These are phyloP conservation scores for Wickerhamiella siamensis DNA, from an alignment of 805 yeast genomes.

Conservation along the genomic window DNA sequence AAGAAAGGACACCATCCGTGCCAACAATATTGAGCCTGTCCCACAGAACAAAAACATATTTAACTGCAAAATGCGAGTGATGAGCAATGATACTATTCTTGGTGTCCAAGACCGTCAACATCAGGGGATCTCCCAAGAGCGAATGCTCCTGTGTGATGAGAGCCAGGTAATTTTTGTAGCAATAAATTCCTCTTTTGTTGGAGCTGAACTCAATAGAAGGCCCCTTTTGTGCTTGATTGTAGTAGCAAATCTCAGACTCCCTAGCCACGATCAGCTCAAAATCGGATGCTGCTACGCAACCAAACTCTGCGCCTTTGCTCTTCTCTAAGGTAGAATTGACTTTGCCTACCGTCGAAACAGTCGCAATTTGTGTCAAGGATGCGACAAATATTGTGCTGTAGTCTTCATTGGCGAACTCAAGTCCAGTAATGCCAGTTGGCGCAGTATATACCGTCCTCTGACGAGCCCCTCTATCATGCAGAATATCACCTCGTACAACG, in stretches of 20 bases:
- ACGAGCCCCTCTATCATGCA: constrained; percentile 79
- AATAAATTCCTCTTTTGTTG: constrained; percentile 36
- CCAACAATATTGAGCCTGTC: constrained; percentile 47
- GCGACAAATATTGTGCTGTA: constrained; percentile 41
- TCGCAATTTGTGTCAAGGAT: constrained; percentile 56
- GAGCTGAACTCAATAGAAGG: constrained; percentile 41
- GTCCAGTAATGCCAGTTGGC: constrained; percentile 64
- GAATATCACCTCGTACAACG: constrained; percentile 70
- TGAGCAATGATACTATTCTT: constrained; percentile 56
- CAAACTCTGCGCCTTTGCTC: constrained; percentile 33
- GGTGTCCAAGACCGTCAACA: constrained; percentile 54
- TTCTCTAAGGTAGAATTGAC: constrained; percentile 37
- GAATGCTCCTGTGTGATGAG: constrained; percentile 4
- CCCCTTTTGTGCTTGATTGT: constrained; percentile 27
- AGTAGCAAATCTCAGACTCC: constrained; percentile 48
- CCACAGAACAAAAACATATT: constrained; percentile 44
- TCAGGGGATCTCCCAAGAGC: constrained; percentile 30
- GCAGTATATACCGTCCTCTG: constrained; percentile 65
- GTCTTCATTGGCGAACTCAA: constrained; percentile 36
- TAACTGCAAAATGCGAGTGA: constrained; percentile 50
- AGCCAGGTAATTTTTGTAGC: constrained; percentile 40
- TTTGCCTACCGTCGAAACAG: constrained; percentile 65
- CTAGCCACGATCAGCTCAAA: constrained; percentile 51
- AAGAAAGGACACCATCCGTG: constrained; percentile 61
- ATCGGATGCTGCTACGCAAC: constrained; percentile 28